Conservation (phyloP, 306 rosid genomes). For the Abrus precatorius region DNA sequence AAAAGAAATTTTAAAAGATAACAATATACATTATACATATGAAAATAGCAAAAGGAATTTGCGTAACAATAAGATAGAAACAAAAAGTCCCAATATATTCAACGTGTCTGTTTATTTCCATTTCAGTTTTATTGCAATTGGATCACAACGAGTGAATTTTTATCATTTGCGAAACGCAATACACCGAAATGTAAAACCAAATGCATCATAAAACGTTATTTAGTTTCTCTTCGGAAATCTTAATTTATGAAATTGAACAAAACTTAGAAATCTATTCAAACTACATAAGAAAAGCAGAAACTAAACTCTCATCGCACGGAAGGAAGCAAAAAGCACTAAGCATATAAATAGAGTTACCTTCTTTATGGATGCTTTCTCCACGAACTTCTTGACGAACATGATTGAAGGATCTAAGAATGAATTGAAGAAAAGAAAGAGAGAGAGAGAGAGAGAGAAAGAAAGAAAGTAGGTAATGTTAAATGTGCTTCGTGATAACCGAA, state of each 20-base stretch:
- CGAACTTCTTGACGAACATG: conserved; percentile 87
- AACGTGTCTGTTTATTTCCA: background rate
- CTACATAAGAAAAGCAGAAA: too few species aligned
- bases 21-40: too few species aligned
- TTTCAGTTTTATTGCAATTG: background rate
- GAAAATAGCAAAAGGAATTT: too few species aligned
- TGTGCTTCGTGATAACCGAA: conserved; percentile 71
- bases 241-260: background rate
- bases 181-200: background rate
- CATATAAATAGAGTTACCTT: conserved; percentile 57
- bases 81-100: background rate
- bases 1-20: background rate
- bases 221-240: background rate
- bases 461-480: background rate
- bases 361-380: conserved; percentile 82
- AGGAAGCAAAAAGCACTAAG: background rate
- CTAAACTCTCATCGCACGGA: background rate
- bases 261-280: background rate
- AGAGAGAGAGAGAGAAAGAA: background rate
- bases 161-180: background rate
- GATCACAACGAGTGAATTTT: conserved; percentile 19
- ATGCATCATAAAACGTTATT: background rate
- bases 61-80: too few species aligned
- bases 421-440: background rate
- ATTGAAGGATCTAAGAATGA: conserved; percentile 44